phyloP scores from a whole-genome alignment of 306 rosid genomes.

The Gillenia trifoliata region DNA sequence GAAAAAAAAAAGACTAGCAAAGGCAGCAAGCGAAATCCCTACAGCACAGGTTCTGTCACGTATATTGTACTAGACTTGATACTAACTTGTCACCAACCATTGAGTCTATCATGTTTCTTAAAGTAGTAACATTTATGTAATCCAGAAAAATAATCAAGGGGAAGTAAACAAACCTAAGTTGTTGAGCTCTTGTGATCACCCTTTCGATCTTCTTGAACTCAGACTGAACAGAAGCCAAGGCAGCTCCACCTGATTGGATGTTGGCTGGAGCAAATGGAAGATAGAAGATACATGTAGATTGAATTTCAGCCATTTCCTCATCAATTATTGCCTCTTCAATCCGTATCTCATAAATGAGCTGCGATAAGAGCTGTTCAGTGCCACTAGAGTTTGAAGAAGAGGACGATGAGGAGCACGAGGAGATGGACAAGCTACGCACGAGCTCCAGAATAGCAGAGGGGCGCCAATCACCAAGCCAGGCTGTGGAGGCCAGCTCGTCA shows the following conservation, averaged over 20 bases:
- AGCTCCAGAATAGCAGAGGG: constrained; percentile 41
- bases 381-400: constrained; percentile 9
- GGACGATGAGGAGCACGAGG: constrained; percentile 1
- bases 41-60: not conserved
- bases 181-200: constrained; percentile 38
- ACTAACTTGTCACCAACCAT: not conserved
- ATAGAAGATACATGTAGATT: constrained; percentile 36
- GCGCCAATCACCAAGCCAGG: constrained; percentile 50
- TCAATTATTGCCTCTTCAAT: constrained; percentile 42
- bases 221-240: constrained; percentile 26
- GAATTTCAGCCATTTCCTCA: constrained; percentile 53
- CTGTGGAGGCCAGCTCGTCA: constrained; percentile 22
- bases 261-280: constrained; percentile 33
- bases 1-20: not conserved
- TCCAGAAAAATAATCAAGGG: not conserved
- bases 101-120: not conserved
- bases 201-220: constrained; percentile 42
- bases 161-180: constrained; percentile 34
- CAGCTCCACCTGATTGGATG: constrained; percentile 11
- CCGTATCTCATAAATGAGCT: constrained; percentile 33
- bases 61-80: not conserved
- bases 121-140: not conserved
- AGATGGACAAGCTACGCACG: constrained; percentile 21
- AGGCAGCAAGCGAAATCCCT: not conserved
- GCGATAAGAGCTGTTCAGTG: constrained; percentile 22